Conservation (phyloP, 345 rosid genomes). For the Salix exigua region DNA sequence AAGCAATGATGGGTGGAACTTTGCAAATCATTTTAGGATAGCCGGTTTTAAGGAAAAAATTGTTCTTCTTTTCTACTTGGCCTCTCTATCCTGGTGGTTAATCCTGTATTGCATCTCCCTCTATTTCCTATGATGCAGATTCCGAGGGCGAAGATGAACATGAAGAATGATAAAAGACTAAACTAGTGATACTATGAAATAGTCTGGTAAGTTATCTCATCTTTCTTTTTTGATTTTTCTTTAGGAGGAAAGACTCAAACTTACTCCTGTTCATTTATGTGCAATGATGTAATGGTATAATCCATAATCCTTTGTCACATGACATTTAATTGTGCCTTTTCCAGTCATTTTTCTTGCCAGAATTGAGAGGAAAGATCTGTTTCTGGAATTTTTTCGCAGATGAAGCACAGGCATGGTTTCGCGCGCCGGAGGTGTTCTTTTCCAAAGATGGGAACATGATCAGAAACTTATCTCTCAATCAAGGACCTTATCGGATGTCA, state of each 20-base stretch:
- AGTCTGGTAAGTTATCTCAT: not conserved
- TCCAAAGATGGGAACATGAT: not conserved
- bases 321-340: not conserved
- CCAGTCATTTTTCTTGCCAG: not conserved
- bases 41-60: not conserved
- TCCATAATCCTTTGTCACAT: not conserved
- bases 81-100: not conserved
- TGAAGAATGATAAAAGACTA: constrained; percentile 34
- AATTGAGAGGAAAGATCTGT: not conserved
- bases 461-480: not conserved
- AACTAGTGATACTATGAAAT: not conserved
- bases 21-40: not conserved
- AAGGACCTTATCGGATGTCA: constrained; percentile 7
- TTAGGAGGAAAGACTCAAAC: not conserved
- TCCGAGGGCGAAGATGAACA: constrained; percentile 48
- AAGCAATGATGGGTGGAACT: not conserved
- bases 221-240: not conserved
- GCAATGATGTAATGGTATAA: not conserved
- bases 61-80: not conserved
- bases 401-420: not conserved
- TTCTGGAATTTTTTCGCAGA: not conserved
- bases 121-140: constrained; percentile 27
- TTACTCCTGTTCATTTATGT: not conserved
- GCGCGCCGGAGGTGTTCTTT: not conserved
- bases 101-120: not conserved